Evolutionary conservation across 2,329 filamentous ascomycete species (phyloP).

Genomic region (Nothophoma quercina): DNA sequence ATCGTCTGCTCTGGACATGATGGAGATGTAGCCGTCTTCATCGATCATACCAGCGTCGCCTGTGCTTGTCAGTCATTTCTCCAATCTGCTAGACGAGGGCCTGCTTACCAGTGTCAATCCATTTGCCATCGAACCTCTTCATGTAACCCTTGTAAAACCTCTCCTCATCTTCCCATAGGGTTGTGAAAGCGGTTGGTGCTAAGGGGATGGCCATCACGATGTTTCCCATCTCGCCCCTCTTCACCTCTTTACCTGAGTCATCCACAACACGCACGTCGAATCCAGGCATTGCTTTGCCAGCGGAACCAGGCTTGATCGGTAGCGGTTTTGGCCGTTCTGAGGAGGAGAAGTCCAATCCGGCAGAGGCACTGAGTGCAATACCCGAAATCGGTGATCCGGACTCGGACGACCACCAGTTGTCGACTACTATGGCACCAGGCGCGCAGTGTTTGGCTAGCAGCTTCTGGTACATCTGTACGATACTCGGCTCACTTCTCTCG

Average conservation of each 20-base stretch:
- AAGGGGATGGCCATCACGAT: conserved; percentile 85
- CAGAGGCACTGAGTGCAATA: conserved; percentile 68
- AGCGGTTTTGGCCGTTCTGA: conserved; percentile 57
- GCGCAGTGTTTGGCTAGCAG: conserved; percentile 73
- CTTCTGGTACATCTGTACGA: conserved; percentile 80
- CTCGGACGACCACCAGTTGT: conserved; percentile 80
- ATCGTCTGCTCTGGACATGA: conserved; percentile 76
- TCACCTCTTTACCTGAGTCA: conserved; percentile 76
- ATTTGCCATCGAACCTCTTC: conserved; percentile 79
- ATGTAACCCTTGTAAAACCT: conserved; percentile 87
- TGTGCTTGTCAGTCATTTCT: not conserved
- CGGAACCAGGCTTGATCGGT: conserved; percentile 80
- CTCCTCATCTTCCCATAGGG: conserved; percentile 84
- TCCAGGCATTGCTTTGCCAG: conserved; percentile 89
- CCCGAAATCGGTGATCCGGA: conserved; percentile 74
- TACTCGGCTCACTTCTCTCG: conserved; percentile 86
- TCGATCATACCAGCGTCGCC: conserved; percentile 88
- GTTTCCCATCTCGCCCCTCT: conserved; percentile 83
- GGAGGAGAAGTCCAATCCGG: conserved; percentile 62
- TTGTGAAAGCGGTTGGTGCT: conserved; percentile 85
- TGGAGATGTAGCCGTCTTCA: conserved; percentile 69
- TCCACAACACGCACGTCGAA: conserved; percentile 88
- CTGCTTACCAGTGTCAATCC: conserved; percentile 76
- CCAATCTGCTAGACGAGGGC: not conserved
- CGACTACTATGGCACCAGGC: conserved; percentile 67